Evolutionary conservation across 495 filamentous ascomycete genomes (phyloP), one percentile per base, ranked within the genome.

Genomic region (Penicillium atrosanguineum): DNA sequence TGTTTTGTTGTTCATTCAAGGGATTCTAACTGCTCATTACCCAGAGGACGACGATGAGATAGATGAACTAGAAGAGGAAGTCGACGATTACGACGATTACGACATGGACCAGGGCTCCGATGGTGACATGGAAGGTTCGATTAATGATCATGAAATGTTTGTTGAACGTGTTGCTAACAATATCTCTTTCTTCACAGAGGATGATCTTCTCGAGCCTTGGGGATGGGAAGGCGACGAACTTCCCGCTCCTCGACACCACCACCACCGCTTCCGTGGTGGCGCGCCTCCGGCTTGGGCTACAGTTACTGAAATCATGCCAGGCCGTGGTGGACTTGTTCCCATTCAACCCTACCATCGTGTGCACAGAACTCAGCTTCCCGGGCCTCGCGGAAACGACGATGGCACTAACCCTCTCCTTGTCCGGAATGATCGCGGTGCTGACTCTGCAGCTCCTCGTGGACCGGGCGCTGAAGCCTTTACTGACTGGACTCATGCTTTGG

Each of bases 341-440:
- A 73, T 79, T 12, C 76, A 75, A 39, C 70, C 75, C 21, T 82
- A 82, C 62, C 75, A 80, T 48, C 75, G 64, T 38, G 59, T 83
- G 45, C 78, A 83, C 57, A 69, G 82, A 38, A 74, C 70, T 38
- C 73, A 80, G 40, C 65, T 71, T 16, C 70, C 69, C 5, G 59
- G 31, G 12, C 31, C 74, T 25, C 80, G 83, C 21, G 70, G 69
- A 14, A 79, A 77, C 39, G 90, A 96, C 60, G 90, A 95, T 61
- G 90, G 89, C 16, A 77, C 79, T 4, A 95, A 96, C 62, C 91
- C 91, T 44, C 76, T 96, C 14, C 81, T 91, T 47, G 47, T 70
- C 67, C 62, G 78, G 9, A 64, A 61, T 31, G 79, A 75, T 39
- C 69, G 73, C 34, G 62, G 66, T 11, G 61, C 65, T 40, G 72